Percentiles rank a stretch among this genome's conserved stretches.
These are phyloP conservation scores for Solanum hybrid DNA, from an alignment of 305 asterid genomes.

Conservation along the genomic window DNA sequence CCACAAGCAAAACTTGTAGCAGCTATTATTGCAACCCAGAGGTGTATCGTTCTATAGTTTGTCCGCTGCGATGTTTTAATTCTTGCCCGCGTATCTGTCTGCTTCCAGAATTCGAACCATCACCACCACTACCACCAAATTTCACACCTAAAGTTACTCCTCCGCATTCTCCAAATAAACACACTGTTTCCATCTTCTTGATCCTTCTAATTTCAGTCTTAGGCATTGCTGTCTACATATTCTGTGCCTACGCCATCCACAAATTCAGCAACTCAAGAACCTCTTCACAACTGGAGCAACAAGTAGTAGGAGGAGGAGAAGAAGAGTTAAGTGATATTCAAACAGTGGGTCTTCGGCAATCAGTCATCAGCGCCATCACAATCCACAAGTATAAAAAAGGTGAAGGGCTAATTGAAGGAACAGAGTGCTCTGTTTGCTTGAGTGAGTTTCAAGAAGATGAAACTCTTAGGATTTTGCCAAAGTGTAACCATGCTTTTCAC, in stretches of 20 bases:
- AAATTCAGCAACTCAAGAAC: constrained; percentile 13
- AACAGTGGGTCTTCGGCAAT: background rate
- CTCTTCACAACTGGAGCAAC: background rate
- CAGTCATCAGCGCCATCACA: background rate
- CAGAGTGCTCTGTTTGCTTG: constrained; percentile 3
- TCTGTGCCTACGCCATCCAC: constrained; percentile 31
- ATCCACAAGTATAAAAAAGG: background rate
- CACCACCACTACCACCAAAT: constrained; percentile 7
- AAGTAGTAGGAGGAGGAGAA: background rate
- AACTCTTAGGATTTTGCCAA: background rate
- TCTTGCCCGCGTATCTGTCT: background rate
- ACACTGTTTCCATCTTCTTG: constrained; percentile 19
- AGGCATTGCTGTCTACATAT: constrained; percentile 27
- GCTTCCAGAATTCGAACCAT: background rate
- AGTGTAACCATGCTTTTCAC: background rate
- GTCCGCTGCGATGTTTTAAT: background rate
- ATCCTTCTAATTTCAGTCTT: constrained; percentile 25
- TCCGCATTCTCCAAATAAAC: background rate
- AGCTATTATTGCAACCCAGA: background rate
- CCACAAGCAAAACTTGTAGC: background rate
- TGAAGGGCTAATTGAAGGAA: background rate
- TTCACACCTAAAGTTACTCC: background rate
- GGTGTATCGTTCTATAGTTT: background rate
- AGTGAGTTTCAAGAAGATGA: background rate
- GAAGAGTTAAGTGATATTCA: background rate